Conservation (phyloP, 192 early-diverging fungal genomes). For the Dispira simplex region DNA sequence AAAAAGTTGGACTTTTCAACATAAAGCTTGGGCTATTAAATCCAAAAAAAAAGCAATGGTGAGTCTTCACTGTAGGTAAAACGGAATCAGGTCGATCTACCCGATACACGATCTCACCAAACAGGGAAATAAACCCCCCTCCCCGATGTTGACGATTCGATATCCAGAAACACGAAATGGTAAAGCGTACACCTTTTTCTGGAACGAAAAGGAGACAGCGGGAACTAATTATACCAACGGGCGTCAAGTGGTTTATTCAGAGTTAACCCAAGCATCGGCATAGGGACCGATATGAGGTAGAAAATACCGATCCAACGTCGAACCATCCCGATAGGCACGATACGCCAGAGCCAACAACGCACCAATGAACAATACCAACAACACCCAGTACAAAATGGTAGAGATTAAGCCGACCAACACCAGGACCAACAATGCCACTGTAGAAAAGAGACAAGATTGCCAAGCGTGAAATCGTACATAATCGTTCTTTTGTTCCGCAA, state of each 20-base stretch:
- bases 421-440: conserved; percentile 15
- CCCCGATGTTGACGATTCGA: no score
- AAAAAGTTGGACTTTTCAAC: not conserved
- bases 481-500: conserved; percentile 61
- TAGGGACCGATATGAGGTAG: conserved; percentile 49
- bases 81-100: no score
- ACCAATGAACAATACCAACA: conserved; percentile 13
- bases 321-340: conserved; percentile 51
- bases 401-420: conserved; percentile 23
- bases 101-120: no score
- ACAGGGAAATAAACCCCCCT: no score
- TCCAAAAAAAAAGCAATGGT: not conserved
- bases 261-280: conserved; percentile 50
- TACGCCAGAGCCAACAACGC: conserved; percentile 19
- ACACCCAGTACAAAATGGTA: conserved; percentile 22
- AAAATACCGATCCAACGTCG: conserved; percentile 50
- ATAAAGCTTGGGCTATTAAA: not conserved
- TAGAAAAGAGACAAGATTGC: conserved; percentile 29
- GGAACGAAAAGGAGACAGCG: no score
- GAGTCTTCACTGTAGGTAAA: no score
- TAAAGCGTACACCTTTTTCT: no score
- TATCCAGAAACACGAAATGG: no score
- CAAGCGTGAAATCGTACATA: conserved; percentile 36
- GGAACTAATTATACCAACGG: no score
- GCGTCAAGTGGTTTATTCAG: conserved; percentile 26